Percentiles rank a stretch among this genome's conserved stretches.
Conservation (phyloP, 495 filamentous ascomycete species). For the Aspergillus conjunctus region DNA sequence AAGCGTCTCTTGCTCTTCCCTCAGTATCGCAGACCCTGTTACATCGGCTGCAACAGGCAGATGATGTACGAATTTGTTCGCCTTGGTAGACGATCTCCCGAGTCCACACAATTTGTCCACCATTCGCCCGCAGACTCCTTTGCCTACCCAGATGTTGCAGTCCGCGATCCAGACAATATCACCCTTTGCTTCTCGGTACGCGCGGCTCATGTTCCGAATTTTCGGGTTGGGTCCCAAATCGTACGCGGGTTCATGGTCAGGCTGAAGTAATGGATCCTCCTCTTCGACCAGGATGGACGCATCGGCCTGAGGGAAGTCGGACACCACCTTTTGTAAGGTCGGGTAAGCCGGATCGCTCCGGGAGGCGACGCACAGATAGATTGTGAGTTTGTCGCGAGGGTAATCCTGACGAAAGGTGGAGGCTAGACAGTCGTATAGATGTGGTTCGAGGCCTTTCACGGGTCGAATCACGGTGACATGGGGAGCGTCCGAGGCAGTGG, state of each 20-base stretch:
- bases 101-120: conserved; percentile 82
- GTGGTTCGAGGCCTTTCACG: conserved; percentile 87
- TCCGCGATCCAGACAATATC: conserved; percentile 95
- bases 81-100: conserved; percentile 46
- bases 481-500: conserved; percentile 51
- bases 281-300: conserved; percentile 79
- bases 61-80: conserved; percentile 96
- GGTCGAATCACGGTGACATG: conserved; percentile 92
- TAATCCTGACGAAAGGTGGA: conserved; percentile 86
- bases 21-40: conserved; percentile 33
- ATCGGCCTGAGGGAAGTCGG: conserved; percentile 73
- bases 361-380: conserved; percentile 80
- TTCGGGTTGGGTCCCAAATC: conserved; percentile 94
- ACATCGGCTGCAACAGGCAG: conserved; percentile 84
- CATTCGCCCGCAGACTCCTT: conserved; percentile 78
- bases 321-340: conserved; percentile 67
- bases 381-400: conserved; percentile 72
- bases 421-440: conserved; percentile 91
- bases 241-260: conserved; percentile 46
- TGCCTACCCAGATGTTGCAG: conserved; percentile 92
- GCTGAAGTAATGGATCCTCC: conserved; percentile 75
- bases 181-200: conserved; percentile 89
- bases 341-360: conserved; percentile 78
- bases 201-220: conserved; percentile 94
- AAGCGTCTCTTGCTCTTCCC: conserved; percentile 47